These are phyloP conservation scores for Bacidia gigantensis DNA, from an alignment of 495 filamentous ascomycete genomes.

Conservation along the genomic window DNA sequence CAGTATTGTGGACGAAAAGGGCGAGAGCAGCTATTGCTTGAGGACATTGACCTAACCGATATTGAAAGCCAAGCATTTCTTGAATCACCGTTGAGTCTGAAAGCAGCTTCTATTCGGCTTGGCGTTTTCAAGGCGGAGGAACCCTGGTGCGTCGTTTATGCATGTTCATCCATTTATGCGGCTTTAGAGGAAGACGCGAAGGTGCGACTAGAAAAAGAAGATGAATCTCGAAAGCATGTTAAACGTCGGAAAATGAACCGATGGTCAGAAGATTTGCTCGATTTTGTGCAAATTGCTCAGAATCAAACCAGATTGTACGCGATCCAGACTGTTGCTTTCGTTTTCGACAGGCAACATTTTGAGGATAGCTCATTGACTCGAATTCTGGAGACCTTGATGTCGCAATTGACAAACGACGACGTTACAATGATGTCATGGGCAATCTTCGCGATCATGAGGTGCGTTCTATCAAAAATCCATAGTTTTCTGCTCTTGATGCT, in stretches of 20 bases:
- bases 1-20: conserved; percentile 63
- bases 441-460: conserved; percentile 44
- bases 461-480: background rate
- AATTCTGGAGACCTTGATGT: conserved; percentile 34
- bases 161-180: conserved; percentile 9
- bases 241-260: conserved; percentile 53
- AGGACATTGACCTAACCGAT: conserved; percentile 50
- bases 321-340: conserved; percentile 68
- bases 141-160: conserved; percentile 32
- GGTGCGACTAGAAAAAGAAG: background rate
- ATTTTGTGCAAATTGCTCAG: conserved; percentile 43
- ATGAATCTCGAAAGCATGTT: background rate
- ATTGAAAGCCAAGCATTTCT: conserved; percentile 17
- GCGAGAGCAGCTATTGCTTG: conserved; percentile 59
- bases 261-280: conserved; percentile 45
- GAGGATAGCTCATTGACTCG: conserved; percentile 7
- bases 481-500: background rate
- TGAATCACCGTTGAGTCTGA: conserved; percentile 15
- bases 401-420: conserved; percentile 44
- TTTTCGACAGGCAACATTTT: conserved; percentile 30
- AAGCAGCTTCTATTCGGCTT: conserved; percentile 27
- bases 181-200: conserved; percentile 2
- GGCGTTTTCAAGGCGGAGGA: conserved; percentile 33
- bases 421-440: conserved; percentile 44
- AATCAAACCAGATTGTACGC: conserved; percentile 46